A percentile compares a stretch with the other conserved stretches of the same genome.
phyloP scores from a whole-genome alignment of 2,329 filamentous ascomycete genomes.

The Helotiales sp. region DNA sequence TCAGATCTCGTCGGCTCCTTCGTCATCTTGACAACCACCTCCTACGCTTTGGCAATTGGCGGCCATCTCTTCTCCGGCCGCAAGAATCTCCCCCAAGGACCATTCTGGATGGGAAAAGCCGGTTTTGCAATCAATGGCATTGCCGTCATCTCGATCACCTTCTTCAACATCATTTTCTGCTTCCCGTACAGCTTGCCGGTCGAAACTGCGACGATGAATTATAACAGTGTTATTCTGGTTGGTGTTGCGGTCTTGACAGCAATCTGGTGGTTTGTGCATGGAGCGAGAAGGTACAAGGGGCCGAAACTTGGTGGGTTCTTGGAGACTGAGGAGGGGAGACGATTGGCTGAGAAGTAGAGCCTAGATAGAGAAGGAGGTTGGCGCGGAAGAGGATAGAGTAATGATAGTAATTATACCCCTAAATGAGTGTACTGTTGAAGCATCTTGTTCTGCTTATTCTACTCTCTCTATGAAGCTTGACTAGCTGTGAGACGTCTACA shows the following conservation, averaged over 20 bases:
- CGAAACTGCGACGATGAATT: constrained; percentile 3
- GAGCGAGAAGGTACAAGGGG: background rate
- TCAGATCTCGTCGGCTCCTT: constrained; percentile 62
- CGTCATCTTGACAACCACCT: constrained; percentile 52
- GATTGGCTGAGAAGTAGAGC: background rate
- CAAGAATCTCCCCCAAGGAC: constrained; percentile 50
- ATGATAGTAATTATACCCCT: too few species aligned
- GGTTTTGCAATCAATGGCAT: constrained; percentile 51
- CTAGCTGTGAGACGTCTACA: too few species aligned
- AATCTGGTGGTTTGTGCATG: constrained; percentile 4
- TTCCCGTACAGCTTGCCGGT: constrained; percentile 2
- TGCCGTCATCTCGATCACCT: constrained; percentile 54
- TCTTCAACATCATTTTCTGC: constrained; percentile 53
- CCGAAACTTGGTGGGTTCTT: background rate
- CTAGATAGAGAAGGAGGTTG: background rate
- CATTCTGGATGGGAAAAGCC: constrained; percentile 52
- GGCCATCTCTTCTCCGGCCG: constrained; percentile 49
- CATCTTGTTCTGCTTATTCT: too few species aligned
- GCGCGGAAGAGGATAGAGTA: too few species aligned
- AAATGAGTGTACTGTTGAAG: too few species aligned
- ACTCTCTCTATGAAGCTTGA: too few species aligned
- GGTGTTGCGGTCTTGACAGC: constrained; percentile 1
- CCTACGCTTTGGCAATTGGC: constrained; percentile 62
- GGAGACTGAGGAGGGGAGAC: background rate
- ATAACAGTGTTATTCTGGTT: constrained; percentile 10